phyloP scores from a whole-genome alignment of 2,329 filamentous ascomycete species.

The Chaetothyriales sp. region DNA sequence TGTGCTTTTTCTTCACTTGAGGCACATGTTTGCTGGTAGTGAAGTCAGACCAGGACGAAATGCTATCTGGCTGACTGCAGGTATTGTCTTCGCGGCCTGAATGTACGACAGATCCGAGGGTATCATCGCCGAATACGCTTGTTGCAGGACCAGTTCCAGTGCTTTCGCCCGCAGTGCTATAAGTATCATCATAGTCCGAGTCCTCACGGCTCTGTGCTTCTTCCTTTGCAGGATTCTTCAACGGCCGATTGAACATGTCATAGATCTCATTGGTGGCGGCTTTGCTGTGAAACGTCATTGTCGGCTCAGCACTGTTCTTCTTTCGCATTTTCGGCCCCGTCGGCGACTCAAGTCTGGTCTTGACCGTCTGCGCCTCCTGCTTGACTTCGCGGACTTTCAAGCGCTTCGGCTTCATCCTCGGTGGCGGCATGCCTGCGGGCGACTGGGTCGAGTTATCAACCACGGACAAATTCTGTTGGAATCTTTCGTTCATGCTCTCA shows the following conservation, averaged over 20 bases:
- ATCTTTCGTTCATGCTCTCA: conserved; percentile 14
- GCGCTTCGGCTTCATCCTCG: conserved; percentile 41
- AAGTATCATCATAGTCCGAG: conserved; percentile 53
- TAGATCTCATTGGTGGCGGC: conserved; percentile 97
- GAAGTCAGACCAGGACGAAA: conserved; percentile 76
- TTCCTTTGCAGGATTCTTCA: conserved; percentile 36
- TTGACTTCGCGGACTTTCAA: conserved; percentile 76
- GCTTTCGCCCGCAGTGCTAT: conserved; percentile 75
- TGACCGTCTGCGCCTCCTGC: conserved; percentile 81
- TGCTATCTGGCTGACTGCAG: conserved; percentile 32
- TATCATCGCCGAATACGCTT: conserved; percentile 52
- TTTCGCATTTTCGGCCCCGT: conserved; percentile 71
- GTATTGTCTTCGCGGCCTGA: conserved; percentile 15
- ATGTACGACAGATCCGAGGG: conserved; percentile 12
- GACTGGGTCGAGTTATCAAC: conserved; percentile 15
- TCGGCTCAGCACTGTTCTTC: conserved; percentile 67
- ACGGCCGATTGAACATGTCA: conserved; percentile 84
- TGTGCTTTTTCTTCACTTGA: conserved; percentile 11
- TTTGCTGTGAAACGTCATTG: conserved; percentile 92
- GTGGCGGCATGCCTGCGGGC: conserved; percentile 16
- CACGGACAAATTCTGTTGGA: conserved; percentile 9
- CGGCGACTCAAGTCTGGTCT: conserved; percentile 84
- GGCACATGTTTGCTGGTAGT: conserved; percentile 59
- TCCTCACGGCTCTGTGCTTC: conserved; percentile 50
- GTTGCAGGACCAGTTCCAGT: conserved; percentile 55